phyloP scores from a whole-genome alignment of 345 rosid species.

The Ceriops tagal region DNA sequence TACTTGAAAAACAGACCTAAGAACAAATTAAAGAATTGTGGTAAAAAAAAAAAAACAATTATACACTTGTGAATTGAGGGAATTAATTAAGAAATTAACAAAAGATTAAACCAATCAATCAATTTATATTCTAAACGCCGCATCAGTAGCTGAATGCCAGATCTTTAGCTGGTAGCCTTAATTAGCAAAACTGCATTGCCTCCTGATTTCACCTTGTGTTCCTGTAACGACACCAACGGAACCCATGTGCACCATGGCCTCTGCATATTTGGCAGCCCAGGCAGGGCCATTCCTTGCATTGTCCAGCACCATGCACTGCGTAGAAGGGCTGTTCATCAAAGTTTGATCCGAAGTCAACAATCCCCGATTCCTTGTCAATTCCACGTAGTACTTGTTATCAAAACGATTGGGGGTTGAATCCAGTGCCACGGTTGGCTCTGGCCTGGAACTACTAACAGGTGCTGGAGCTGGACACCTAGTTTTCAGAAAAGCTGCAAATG shows the following conservation, averaged over 20 bases:
- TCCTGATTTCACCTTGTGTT: constrained; percentile 36
- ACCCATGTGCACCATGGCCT: constrained; percentile 43
- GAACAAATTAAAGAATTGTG: too few species aligned
- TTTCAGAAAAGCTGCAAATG: constrained; percentile 30
- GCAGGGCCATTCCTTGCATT: constrained; percentile 22
- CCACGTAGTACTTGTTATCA: constrained; percentile 44
- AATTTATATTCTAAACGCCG: too few species aligned
- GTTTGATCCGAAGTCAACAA: constrained; percentile 41
- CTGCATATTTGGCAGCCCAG: constrained; percentile 33
- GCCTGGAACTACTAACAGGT: background rate
- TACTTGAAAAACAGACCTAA: too few species aligned
- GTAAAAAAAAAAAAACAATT: too few species aligned
- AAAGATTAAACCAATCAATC: too few species aligned
- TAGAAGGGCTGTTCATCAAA: constrained; percentile 23
- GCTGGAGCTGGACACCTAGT: constrained; percentile 40
- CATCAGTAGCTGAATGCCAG: too few species aligned
- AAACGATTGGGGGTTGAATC: constrained; percentile 26
- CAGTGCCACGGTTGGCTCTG: constrained; percentile 22
- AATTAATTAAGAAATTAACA: too few species aligned
- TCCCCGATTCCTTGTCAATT: constrained; percentile 25
- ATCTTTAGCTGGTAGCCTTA: too few species aligned
- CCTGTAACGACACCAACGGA: constrained; percentile 35
- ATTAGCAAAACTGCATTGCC: constrained; percentile 26
- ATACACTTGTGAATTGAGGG: too few species aligned
- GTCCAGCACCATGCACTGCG: constrained; percentile 22